Evolutionary conservation across 768 basidiomycete species (phyloP).

Genomic region (Suillus brevipes): DNA sequence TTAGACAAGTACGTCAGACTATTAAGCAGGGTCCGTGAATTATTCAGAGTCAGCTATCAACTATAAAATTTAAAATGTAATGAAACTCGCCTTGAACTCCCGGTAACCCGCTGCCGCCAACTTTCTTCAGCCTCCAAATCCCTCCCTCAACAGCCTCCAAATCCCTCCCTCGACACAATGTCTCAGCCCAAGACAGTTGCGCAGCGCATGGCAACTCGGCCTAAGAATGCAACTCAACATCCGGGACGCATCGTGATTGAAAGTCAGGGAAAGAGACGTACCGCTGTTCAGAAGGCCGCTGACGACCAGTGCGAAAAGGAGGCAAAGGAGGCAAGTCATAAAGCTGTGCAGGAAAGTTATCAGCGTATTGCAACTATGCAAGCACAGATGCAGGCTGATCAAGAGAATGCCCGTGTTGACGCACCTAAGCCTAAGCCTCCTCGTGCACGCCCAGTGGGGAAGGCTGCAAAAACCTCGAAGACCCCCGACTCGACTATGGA

Average conservation of each 20-base stretch:
- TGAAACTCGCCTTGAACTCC: not conserved
- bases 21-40: too few species aligned
- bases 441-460: not conserved
- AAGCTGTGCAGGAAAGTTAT: too few species aligned
- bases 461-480: not conserved
- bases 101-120: not conserved
- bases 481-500: not conserved
- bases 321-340: conserved; percentile 5
- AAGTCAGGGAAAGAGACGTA: conserved; percentile 5
- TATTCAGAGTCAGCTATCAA: too few species aligned
- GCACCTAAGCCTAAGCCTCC: not conserved
- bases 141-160: not conserved
- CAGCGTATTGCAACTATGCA: conserved; percentile 7
- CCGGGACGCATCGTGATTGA: conserved; percentile 4
- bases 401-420: not conserved
- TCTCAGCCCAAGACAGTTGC: not conserved
- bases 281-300: conserved; percentile 12
- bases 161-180: not conserved
- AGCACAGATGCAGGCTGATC: conserved; percentile 2
- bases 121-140: not conserved
- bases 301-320: conserved; percentile 11
- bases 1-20: too few species aligned
- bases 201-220: not conserved
- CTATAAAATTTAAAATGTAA: too few species aligned
- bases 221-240: conserved; percentile 8